phyloP scores from a whole-genome alignment of 441 rosid genomes.

The Erodium trifolium region DNA sequence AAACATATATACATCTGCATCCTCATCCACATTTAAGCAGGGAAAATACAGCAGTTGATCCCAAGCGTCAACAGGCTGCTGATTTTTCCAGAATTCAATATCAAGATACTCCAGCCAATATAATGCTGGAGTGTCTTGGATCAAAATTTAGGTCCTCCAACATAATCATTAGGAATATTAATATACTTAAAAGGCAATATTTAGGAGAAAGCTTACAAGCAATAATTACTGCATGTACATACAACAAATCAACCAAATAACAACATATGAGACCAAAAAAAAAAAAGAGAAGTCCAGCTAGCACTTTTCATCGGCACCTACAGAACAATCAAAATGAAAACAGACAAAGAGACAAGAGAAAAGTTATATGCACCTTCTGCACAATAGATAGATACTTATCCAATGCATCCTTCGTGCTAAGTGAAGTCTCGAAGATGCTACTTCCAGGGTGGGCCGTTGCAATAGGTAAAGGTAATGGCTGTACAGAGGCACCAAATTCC shows the following conservation, averaged over 20 bases:
- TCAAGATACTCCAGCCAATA: background rate
- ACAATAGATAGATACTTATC: slow-evolving; percentile 83
- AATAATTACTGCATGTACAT: background rate
- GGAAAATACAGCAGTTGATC: background rate
- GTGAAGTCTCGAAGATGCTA: slow-evolving; percentile 53
- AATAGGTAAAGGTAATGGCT: slow-evolving; percentile 42
- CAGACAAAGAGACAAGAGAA: slow-evolving; percentile 9
- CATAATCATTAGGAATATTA: background rate
- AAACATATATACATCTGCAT: background rate
- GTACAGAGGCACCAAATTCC: slow-evolving; percentile 54
- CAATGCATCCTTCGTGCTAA: slow-evolving; percentile 85
- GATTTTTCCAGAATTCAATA: background rate
- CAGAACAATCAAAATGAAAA: background rate
- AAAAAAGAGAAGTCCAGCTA: background rate
- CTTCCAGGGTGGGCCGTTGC: slow-evolving; percentile 56
- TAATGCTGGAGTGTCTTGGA: slow-evolving; percentile 1
- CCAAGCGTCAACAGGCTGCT: background rate
- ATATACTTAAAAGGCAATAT: background rate
- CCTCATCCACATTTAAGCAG: background rate
- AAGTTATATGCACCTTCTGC: slow-evolving; percentile 47
- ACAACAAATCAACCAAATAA: background rate
- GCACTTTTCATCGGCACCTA: background rate
- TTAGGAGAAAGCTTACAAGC: background rate
- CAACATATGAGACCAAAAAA: background rate
- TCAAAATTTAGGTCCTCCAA: background rate